Conservation (phyloP, 139 green algal genomes). For the Coelastrella sp. region DNA sequence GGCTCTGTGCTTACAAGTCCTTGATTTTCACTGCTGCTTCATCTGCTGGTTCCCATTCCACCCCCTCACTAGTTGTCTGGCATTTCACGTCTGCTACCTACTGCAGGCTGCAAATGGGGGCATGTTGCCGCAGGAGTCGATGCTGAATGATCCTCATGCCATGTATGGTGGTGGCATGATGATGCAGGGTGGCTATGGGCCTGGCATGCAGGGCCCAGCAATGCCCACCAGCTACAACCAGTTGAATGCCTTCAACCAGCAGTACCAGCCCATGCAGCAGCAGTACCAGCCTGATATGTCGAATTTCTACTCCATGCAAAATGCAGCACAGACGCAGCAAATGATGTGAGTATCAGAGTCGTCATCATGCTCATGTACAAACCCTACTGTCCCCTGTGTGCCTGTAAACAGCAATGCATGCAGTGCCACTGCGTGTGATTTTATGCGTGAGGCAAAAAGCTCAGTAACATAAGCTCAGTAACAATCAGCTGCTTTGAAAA, state of each 20-base stretch:
- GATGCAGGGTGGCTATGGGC: constrained; percentile 1
- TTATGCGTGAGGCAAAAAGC: too few relatives aligned
- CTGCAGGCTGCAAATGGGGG: background rate
- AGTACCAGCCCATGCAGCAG: constrained; percentile 17
- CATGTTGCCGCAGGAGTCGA: background rate
- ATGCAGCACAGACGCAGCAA: constrained; percentile 1
- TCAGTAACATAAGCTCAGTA: too few relatives aligned
- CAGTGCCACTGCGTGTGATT: too few relatives aligned
- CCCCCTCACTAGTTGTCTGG: too few relatives aligned
- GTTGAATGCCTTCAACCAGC: constrained; percentile 12
- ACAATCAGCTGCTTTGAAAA: too few relatives aligned
- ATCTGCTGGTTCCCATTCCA: too few relatives aligned
- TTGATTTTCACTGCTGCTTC: too few relatives aligned
- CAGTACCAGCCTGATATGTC: constrained; percentile 43
- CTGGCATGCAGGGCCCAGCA: background rate
- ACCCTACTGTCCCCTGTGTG: too few relatives aligned
- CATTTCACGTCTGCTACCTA: background rate
- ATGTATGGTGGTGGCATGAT: constrained; percentile 38
- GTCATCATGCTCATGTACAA: too few relatives aligned
- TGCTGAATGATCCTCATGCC: background rate
- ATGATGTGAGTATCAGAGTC: constrained; percentile 13
- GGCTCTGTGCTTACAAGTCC: too few relatives aligned
- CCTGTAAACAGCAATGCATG: too few relatives aligned
- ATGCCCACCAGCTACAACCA: background rate
- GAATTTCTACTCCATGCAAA: background rate